Percentiles rank a stretch among this genome's conserved stretches.
phyloP scores from a whole-genome alignment of 2,329 filamentous ascomycete species.

The Aureobasidium leucospermi region DNA sequence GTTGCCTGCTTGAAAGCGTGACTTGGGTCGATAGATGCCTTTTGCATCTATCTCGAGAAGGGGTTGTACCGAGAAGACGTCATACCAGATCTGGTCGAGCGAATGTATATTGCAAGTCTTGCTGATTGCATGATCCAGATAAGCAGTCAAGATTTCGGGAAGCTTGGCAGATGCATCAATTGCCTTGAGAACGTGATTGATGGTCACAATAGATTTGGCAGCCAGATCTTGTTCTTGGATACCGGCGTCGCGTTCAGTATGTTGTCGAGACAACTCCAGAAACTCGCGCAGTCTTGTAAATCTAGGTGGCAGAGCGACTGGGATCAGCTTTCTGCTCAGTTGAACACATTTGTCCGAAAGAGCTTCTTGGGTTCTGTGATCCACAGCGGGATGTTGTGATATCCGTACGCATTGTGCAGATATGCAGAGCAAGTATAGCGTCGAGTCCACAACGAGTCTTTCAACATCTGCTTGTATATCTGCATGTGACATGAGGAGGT shows the following conservation, averaged over 20 bases:
- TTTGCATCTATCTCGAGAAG: conserved; percentile 44
- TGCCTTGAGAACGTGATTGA: conserved; percentile 34
- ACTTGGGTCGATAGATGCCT: conserved; percentile 39
- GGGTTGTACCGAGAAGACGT: conserved; percentile 48
- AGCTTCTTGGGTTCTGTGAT: not conserved
- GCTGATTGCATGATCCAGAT: not conserved
- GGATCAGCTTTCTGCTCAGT: conserved; percentile 1
- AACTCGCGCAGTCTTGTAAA: conserved; percentile 33
- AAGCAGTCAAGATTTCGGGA: not conserved
- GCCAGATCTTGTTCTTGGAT: conserved; percentile 37
- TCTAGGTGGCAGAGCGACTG: not conserved
- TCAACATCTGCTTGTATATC: not conserved
- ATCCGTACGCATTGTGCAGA: conserved; percentile 9
- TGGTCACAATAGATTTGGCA: conserved; percentile 42
- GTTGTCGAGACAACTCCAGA: conserved; percentile 38
- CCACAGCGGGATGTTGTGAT: not conserved
- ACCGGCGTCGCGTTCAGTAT: conserved; percentile 39
- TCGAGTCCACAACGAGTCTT: conserved; percentile 8
- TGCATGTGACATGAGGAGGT: not conserved
- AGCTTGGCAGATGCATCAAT: not conserved
- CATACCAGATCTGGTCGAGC: conserved; percentile 34
- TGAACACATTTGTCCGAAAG: not conserved
- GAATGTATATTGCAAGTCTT: conserved; percentile 22
- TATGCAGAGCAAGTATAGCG: conserved; percentile 13
- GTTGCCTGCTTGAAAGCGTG: conserved; percentile 31